Percentiles rank a stretch among this genome's conserved stretches.
Conservation (phyloP, 2,329 filamentous ascomycete genomes). For the Fusarium foetens region DNA sequence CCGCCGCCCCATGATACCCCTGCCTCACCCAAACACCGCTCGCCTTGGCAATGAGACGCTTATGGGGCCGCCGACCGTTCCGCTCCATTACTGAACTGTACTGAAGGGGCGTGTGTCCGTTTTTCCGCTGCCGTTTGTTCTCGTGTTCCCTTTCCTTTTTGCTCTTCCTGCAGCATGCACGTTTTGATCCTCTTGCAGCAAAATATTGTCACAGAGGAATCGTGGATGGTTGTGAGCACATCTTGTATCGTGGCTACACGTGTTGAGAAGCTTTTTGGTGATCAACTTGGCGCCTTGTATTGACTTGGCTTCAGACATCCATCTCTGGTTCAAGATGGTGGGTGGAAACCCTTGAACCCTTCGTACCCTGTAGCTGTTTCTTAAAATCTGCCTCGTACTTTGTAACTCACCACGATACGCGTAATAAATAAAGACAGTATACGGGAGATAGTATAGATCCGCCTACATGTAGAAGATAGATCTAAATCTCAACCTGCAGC, state of each 20-base stretch:
- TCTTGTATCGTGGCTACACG: constrained; percentile 2
- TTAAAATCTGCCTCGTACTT: neutral
- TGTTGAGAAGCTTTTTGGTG: constrained; percentile 24
- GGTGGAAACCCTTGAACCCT: constrained; percentile 2
- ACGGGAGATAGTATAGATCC: neutral
- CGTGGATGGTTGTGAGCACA: constrained; percentile 10
- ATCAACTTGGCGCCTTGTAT: constrained; percentile 10
- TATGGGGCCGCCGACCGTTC: constrained; percentile 37
- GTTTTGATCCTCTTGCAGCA: constrained; percentile 12
- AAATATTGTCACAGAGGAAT: constrained; percentile 23
- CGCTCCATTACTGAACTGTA: constrained; percentile 1
- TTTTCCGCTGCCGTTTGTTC: constrained; percentile 23
- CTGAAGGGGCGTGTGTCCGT: neutral
- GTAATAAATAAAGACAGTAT: neutral
- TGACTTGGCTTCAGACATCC: constrained; percentile 20
- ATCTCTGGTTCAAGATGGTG: neutral
- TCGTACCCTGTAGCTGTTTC: constrained; percentile 9
- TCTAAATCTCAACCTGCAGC: constrained; percentile 10
- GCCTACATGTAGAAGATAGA: neutral
- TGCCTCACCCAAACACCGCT: constrained; percentile 6
- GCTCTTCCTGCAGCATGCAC: constrained; percentile 9
- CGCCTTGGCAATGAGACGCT: constrained; percentile 24
- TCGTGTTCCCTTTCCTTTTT: neutral
- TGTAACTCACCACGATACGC: constrained; percentile 2
- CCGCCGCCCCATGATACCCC: constrained; percentile 24